Base-by-base conservation (phyloP, 1,139 yeast genomes). In the Debaryomyces robertsiae region DNA sequence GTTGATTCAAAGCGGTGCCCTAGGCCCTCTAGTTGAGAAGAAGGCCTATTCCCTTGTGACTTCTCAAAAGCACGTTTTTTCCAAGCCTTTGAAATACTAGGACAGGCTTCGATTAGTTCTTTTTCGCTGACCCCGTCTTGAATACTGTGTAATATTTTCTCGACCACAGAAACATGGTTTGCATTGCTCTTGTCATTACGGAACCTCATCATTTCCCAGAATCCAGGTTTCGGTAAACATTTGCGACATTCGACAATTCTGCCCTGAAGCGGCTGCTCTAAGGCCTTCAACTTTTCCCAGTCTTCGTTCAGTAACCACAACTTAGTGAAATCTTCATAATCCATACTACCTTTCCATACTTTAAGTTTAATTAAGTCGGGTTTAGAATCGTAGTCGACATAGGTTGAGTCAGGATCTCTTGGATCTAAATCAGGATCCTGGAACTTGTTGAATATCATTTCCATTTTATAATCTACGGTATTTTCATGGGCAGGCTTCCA, bases 401-500 rank as follows among this genome's bases (percentile, higher is more conserved):
- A 90, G 39, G 86, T 80, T 40, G 86, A 79, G 47, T 82, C 84
- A 1, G 90, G 87, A 53, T 84, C 89, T 44, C 79, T 69, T 38
- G 82, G 82, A 36, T 84, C 85, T 54, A 82, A 59, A 42, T 84
- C 88, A 2, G 81, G 79, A 56, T 89, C 96, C 39, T 79, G 81
- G 43, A 61, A 85, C 37, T 67, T 55, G 10, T 84, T 82, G 54
- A 91, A 90, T 17, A 78, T 79, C 37, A 93, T 61, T 28, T 78
- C 77, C 46, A 94, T 61, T 57, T 84, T 83, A 63, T 88, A 93
- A 63, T 94, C 99, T 27, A 94, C 77, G 0, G 97, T 84, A 55
- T 94, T 94, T 61, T 93, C 98, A 46, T 88, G 87, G 7, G 95
- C 90, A 0, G 98, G 98, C 55, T 94, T 94, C 99, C 99, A 94